A percentile compares a stretch with the other conserved stretches of the same genome.
Conservation (phyloP, 768 basidiomycete genomes). For the Hericium alpestre region DNA sequence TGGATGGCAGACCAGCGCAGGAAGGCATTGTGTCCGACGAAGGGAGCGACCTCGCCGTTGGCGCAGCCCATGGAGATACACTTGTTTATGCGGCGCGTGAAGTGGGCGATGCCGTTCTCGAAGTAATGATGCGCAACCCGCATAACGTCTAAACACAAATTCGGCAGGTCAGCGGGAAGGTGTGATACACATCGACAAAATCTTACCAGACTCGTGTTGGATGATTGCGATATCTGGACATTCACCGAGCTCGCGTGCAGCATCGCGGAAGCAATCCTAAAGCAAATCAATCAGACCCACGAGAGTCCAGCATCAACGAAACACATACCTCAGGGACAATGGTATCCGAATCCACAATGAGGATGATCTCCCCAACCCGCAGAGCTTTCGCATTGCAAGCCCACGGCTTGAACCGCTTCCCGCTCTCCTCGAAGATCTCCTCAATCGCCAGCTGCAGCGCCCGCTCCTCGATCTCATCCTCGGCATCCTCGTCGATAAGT, state of each 20-base stretch:
- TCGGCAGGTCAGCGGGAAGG: neutral
- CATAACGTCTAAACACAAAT: conserved; percentile 59
- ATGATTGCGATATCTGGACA: conserved; percentile 82
- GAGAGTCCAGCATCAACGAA: neutral
- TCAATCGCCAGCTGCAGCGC: conserved; percentile 69
- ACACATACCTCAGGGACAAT: conserved; percentile 56
- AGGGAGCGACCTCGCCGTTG: conserved; percentile 75
- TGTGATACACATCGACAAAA: neutral
- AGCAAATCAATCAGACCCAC: neutral
- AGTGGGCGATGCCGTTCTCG: conserved; percentile 82
- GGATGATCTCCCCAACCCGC: conserved; percentile 68
- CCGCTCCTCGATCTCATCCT: conserved; percentile 55
- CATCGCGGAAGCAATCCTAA: conserved; percentile 82
- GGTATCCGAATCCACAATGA: conserved; percentile 77
- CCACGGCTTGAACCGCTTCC: conserved; percentile 58
- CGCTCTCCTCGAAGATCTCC: conserved; percentile 53
- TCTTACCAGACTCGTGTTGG: conserved; percentile 72
- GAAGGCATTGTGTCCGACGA: conserved; percentile 85
- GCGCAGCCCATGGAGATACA: conserved; percentile 72
- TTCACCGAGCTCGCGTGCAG: conserved; percentile 73
- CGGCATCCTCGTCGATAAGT: conserved; percentile 25
- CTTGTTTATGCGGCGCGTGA: conserved; percentile 80
- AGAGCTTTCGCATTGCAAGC: conserved; percentile 65
- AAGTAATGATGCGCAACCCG: conserved; percentile 86
- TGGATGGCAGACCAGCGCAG: conserved; percentile 84